Evolutionary conservation across 1,284 basidiomycete genomes (phyloP).

Genomic region (Pholiota adiposa): DNA sequence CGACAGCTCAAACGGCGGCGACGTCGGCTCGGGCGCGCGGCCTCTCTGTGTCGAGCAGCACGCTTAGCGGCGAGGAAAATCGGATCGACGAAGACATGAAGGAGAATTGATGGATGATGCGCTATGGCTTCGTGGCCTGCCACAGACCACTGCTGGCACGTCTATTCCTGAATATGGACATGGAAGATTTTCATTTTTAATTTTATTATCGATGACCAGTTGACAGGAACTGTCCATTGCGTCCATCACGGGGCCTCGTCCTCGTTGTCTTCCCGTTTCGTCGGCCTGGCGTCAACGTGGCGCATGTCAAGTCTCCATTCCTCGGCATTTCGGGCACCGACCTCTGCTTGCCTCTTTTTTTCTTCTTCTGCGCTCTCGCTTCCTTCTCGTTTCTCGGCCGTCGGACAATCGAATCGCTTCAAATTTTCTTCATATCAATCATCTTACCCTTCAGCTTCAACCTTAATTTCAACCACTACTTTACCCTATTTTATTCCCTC

Average conservation of each 20-base stretch:
- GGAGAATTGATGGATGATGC: not conserved
- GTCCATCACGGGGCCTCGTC: not conserved
- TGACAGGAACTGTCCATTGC: not conserved
- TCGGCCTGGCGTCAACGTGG: not conserved
- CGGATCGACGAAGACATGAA: slow-evolving; percentile 36
- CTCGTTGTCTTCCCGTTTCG: not conserved
- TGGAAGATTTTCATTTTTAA: not conserved
- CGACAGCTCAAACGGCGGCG: slow-evolving; percentile 8
- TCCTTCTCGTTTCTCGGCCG: not conserved
- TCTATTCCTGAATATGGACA: not conserved
- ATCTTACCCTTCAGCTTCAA: not conserved
- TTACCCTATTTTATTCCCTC: not conserved
- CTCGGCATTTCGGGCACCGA: not conserved
- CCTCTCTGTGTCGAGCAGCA: slow-evolving; percentile 26
- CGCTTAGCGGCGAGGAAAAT: slow-evolving; percentile 23
- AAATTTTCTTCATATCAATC: no score
- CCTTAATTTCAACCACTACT: not conserved
- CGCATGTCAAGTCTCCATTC: not conserved
- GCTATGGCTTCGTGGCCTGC: not conserved
- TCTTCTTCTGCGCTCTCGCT: not conserved
- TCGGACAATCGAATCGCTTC: not conserved
- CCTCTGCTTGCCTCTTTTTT: not conserved
- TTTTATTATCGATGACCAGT: not conserved
- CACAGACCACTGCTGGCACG: not conserved
- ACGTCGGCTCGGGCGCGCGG: slow-evolving; percentile 27